Conservation (phyloP, 768 basidiomycete species). For the Tulasnella sp. region DNA sequence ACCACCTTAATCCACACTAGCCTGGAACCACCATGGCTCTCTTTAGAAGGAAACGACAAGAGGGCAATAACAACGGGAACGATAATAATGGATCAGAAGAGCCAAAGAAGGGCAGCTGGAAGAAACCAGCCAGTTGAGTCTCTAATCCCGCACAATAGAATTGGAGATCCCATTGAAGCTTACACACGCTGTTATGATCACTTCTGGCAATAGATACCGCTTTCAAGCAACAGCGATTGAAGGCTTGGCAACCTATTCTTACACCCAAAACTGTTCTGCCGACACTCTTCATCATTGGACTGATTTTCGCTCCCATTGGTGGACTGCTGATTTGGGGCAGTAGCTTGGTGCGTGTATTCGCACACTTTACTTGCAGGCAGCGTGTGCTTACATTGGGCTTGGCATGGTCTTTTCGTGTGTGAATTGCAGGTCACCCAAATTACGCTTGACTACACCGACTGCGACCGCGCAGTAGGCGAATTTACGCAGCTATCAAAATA, state of each 20-base stretch:
- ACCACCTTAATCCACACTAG: background rate
- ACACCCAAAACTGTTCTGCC: slow-evolving; percentile 97
- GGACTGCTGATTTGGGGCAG: slow-evolving; percentile 89
- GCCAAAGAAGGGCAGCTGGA: slow-evolving; percentile 80
- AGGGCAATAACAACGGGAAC: slow-evolving; percentile 16
- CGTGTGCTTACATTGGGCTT: background rate
- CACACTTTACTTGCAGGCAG: background rate
- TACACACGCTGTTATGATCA: slow-evolving; percentile 18
- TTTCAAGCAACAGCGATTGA: slow-evolving; percentile 97
- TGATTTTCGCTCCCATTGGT: slow-evolving; percentile 93
- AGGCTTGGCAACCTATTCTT: slow-evolving; percentile 99
- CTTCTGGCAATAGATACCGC: slow-evolving; percentile 69
- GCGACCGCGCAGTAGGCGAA: slow-evolving; percentile 48
- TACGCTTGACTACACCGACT: slow-evolving; percentile 88
- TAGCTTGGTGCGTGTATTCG: slow-evolving; percentile 35
- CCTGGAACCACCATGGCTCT: slow-evolving; percentile 10
- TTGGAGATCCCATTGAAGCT: slow-evolving; percentile 12
- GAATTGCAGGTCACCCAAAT: slow-evolving; percentile 69
- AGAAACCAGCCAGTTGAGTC: slow-evolving; percentile 67
- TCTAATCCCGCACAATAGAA: background rate
- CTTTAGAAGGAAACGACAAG: slow-evolving; percentile 6
- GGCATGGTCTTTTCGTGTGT: slow-evolving; percentile 12
- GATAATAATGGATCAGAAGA: slow-evolving; percentile 36
- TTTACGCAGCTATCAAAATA: slow-evolving; percentile 52
- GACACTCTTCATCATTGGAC: slow-evolving; percentile 85